Evolutionary conservation across 768 basidiomycete species (phyloP).

Genomic region (Trametes meyenii): DNA sequence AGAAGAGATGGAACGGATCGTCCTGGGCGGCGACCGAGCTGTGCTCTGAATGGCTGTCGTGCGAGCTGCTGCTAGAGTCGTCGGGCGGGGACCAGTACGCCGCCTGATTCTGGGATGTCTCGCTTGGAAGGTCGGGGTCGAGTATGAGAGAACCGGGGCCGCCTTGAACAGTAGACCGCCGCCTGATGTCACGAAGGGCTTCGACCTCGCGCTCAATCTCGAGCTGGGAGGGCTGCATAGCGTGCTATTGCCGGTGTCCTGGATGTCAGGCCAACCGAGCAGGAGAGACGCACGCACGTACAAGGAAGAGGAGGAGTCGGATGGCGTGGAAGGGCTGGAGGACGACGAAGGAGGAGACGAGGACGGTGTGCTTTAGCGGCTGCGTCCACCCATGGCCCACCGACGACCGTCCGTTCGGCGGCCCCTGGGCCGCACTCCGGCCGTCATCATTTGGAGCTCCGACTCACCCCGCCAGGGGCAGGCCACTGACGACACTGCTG

Average conservation of each 20-base stretch:
- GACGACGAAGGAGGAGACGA: too few relatives aligned
- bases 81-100: constrained; percentile 36
- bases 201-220: constrained; percentile 90
- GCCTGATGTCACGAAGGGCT: constrained; percentile 78
- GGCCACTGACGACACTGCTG: too few relatives aligned
- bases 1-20: constrained; percentile 92
- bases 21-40: constrained; percentile 46
- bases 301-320: too few relatives aligned
- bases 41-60: constrained; percentile 48
- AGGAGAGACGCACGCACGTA: too few relatives aligned
- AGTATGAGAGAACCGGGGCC: constrained; percentile 82
- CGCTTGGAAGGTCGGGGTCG: constrained; percentile 89
- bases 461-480: too few relatives aligned
- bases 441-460: too few relatives aligned
- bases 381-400: too few relatives aligned
- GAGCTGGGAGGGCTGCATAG: constrained; percentile 75
- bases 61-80: constrained; percentile 46
- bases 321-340: constrained; percentile 2
- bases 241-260: constrained; percentile 5
- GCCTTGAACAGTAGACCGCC: constrained; percentile 75
- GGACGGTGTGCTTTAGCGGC: too few relatives aligned
- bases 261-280: not conserved
- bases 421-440: not conserved
- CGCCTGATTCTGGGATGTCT: constrained; percentile 49
- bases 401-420: not conserved